Evolutionary conservation across 306 rosid species (phyloP), one percentile per base, ranked within the genome.

Genomic region (Medicago lupulina): DNA sequence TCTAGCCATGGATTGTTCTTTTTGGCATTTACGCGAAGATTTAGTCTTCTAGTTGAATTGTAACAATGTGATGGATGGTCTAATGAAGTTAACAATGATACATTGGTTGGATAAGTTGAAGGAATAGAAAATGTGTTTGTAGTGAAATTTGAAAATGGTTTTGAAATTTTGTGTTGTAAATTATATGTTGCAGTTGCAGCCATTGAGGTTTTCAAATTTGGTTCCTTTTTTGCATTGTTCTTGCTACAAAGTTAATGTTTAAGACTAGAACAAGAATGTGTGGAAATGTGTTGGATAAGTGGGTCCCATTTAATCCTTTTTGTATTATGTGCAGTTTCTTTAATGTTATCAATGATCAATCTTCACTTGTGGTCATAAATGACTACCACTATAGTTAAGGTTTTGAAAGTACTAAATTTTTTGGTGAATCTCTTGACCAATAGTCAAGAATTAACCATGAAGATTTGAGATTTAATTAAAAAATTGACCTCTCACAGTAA

Each of bases 221-320:
- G 17, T 51, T 67, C 34, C 2, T 14, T 54, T 67, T 59, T 59
- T 60, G 53, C 34, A 8, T 44, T 75, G 43, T 10, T 73, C 3
- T 5, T 78, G 55, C 6, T 16, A 59, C 40, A 59, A 25, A 82
- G 4, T 40, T 16, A 16, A 40, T 18, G 63, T 74, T 54, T 6
- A 43, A 34, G 51, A 19, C 38, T 34, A 34, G 55, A 12, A 34
- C 38, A 2, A 49, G 81, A 81, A 71, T 80, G 91, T 80, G 93
- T 89, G 98, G 98, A 91, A 83, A 85, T 58, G 80, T 41, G 80
- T 81, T 83, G 96, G 97, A 93, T 93, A 93, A 87, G 96, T 82
- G 88, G 89, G 84, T 67, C 82, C 83, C 66, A 36, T 70, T 25
- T 41, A 31, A 41, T 58, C 47, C 17, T 36, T 21, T 69, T 49